phyloP scores from a whole-genome alignment of 2,329 filamentous ascomycete genomes.

The Sclerotinia spermophila region DNA sequence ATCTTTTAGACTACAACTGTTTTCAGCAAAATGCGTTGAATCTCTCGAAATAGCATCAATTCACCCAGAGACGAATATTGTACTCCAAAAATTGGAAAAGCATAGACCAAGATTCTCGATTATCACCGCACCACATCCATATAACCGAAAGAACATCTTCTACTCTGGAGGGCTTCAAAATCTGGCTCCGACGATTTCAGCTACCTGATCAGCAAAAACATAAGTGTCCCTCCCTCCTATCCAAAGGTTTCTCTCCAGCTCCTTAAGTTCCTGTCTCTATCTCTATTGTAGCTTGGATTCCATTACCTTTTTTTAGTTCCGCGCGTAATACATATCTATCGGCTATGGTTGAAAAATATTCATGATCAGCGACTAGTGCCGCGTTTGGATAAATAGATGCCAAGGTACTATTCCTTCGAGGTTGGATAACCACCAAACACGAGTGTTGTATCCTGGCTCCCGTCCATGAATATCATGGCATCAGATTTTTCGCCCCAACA shows the following conservation, averaged over 20 bases:
- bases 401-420: constrained; percentile 17
- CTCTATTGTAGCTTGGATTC: not conserved
- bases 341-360: constrained; percentile 5
- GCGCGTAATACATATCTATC: constrained; percentile 2
- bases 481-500: not conserved
- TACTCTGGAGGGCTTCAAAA: no score
- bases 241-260: not conserved
- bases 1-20: no score
- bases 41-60: no score
- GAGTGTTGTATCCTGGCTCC: constrained; percentile 13
- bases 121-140: no score
- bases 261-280: not conserved
- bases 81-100: no score
- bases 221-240: not conserved
- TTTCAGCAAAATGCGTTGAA: no score
- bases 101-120: no score
- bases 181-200: not conserved
- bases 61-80: no score
- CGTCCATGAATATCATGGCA: constrained; percentile 18
- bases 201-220: not conserved
- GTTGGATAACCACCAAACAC: constrained; percentile 20
- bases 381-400: not conserved
- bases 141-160: no score
- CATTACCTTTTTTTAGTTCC: not conserved
- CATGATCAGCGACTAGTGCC: constrained; percentile 14